Conservation (phyloP, 192 early-diverging fungal genomes). For the Gryganskiella cystojenkinii region DNA sequence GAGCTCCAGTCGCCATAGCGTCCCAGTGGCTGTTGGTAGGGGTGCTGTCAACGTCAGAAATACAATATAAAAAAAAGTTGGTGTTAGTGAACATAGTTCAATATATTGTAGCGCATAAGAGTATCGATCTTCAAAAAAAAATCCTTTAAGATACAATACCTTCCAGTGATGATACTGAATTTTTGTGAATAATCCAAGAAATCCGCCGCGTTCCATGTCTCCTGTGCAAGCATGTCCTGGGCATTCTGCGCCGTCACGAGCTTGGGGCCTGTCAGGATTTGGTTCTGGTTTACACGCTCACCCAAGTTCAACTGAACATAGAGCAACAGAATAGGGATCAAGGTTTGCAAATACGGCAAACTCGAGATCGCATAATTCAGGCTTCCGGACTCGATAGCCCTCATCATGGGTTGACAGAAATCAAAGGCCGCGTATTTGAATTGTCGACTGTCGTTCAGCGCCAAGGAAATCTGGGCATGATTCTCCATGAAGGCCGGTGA, state of each 20-base stretch:
- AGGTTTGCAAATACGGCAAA: slow-evolving; percentile 33
- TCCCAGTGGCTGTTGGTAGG: slow-evolving; percentile 35
- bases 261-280: slow-evolving; percentile 28
- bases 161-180: slow-evolving; percentile 36
- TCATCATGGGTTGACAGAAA: slow-evolving; percentile 13
- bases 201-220: slow-evolving; percentile 5
- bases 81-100: background rate
- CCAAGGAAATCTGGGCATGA: background rate
- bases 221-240: slow-evolving; percentile 30
- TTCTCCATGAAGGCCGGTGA: slow-evolving; percentile 8
- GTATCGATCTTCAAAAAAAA: background rate
- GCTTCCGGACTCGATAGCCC: background rate
- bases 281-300: slow-evolving; percentile 22
- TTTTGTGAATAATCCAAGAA: background rate
- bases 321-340: slow-evolving; percentile 23
- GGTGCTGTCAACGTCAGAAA: background rate
- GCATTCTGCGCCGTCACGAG: slow-evolving; percentile 25
- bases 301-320: slow-evolving; percentile 39
- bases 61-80: too few relatives aligned
- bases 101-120: background rate
- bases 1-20: slow-evolving; percentile 28
- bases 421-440: slow-evolving; percentile 42
- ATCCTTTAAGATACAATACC: slow-evolving; percentile 14
- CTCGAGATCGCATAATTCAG: slow-evolving; percentile 42
- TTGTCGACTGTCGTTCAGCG: slow-evolving; percentile 23